Evolutionary conservation across 1,284 basidiomycete species (phyloP).

Genomic region (Ceratobasidium sp.): DNA sequence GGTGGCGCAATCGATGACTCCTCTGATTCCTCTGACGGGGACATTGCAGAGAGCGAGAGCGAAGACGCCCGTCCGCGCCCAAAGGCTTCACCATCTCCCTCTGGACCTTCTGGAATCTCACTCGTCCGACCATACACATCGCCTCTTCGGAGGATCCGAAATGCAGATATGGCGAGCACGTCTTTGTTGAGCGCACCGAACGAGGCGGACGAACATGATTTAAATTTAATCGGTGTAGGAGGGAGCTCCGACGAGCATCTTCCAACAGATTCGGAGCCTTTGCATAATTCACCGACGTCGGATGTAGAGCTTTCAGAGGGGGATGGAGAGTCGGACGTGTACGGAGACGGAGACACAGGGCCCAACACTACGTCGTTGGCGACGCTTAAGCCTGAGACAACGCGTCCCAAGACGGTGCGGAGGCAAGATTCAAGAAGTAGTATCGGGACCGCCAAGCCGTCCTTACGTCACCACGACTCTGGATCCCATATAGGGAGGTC

Average conservation of each 20-base stretch:
- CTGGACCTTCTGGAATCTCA: conserved; percentile 12
- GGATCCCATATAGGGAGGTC: background rate
- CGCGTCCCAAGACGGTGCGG: background rate
- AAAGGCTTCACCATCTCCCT: conserved; percentile 1
- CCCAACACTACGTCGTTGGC: conserved; percentile 22
- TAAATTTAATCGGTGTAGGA: conserved; percentile 31
- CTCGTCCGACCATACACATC: conserved; percentile 13
- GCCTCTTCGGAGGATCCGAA: conserved; percentile 23
- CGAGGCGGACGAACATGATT: conserved; percentile 42
- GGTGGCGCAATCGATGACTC: conserved; percentile 79
- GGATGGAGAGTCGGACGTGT: conserved; percentile 20
- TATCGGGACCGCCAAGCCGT: conserved; percentile 64
- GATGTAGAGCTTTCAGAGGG: conserved; percentile 25
- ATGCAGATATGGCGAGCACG: conserved; percentile 5
- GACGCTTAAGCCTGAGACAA: conserved; percentile 11
- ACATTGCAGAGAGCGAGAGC: conserved; percentile 50
- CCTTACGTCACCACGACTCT: conserved; percentile 20
- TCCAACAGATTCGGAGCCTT: conserved; percentile 30
- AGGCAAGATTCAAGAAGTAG: conserved; percentile 71
- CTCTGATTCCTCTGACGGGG: conserved; percentile 65
- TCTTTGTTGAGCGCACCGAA: conserved; percentile 14
- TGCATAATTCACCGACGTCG: conserved; percentile 42
- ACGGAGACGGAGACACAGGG: background rate
- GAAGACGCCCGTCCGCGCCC: conserved; percentile 11
- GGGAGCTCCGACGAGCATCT: conserved; percentile 41